Conservation (phyloP, 2,329 filamentous ascomycete species). For the Diaporthe sp. region DNA sequence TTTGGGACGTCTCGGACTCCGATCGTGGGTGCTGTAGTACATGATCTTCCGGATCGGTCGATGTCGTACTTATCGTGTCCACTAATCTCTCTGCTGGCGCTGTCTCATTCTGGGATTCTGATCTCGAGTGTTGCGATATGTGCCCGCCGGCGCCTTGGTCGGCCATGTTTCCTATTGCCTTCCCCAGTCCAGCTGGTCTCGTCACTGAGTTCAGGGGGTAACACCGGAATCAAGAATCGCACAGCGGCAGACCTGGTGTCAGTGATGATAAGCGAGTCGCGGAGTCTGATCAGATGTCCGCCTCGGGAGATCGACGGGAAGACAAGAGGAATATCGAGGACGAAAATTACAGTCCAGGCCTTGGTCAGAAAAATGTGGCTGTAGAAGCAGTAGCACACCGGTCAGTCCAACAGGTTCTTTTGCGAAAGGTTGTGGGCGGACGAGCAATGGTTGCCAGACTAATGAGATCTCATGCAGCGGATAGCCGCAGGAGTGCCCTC, state of each 20-base stretch:
- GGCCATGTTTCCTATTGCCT: slow-evolving; percentile 53
- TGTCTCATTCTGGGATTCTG: slow-evolving; percentile 60
- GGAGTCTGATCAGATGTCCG: neutral
- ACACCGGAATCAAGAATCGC: slow-evolving; percentile 13
- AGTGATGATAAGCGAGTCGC: slow-evolving; percentile 24
- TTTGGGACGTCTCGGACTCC: slow-evolving; percentile 42
- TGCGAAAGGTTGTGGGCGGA: neutral
- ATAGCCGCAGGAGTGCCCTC: slow-evolving; percentile 25
- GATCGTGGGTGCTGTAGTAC: slow-evolving; percentile 44
- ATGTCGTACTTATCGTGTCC: slow-evolving; percentile 49
- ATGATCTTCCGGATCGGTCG: slow-evolving; percentile 39
- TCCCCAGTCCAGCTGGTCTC: slow-evolving; percentile 27
- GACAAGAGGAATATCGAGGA: slow-evolving; percentile 22
- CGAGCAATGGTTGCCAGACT: slow-evolving; percentile 14
- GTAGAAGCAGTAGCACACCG: slow-evolving; percentile 16
- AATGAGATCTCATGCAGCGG: slow-evolving; percentile 32
- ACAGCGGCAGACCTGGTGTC: neutral
- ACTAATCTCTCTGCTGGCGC: slow-evolving; percentile 58
- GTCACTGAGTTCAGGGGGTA: slow-evolving; percentile 1
- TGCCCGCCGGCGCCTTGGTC: slow-evolving; percentile 62
- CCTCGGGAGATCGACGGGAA: slow-evolving; percentile 14
- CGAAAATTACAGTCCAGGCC: slow-evolving; percentile 5
- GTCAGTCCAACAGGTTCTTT: slow-evolving; percentile 34
- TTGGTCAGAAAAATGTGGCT: slow-evolving; percentile 30
- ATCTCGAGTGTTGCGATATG: slow-evolving; percentile 56